Base-by-base conservation (phyloP, 768 basidiomycete species). In the Boletales sp. region DNA sequence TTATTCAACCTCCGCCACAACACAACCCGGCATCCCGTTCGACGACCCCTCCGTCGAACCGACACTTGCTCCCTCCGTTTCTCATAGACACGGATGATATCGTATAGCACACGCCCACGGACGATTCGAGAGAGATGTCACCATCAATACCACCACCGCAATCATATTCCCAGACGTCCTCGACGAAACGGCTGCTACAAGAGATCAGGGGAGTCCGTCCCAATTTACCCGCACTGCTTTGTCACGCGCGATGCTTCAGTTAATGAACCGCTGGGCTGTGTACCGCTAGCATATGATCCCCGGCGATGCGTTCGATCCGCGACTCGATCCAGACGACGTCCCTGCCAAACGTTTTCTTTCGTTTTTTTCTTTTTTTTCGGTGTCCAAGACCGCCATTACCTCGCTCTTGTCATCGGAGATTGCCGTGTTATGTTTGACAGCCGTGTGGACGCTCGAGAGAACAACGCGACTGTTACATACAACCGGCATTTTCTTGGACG, bases 1-100 rank as follows among this genome's bases (percentile, higher is more conserved):
- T 50, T 50, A 50, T 50, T 50, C 51, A 66, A 66, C 64, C 67
- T 66, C 65, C 65, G 65, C 63, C 53, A 52, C 30, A 14, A 47
- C 43, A n/a, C n/a, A n/a, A n/a, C n/a, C n/a, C 27, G 45, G 27
- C 45, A 47, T 42, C 45, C 30, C 42, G 48, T 45, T 42, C 42
- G 45, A 14, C 40, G 27, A 32, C 47, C 38, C 31, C 24, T 9
- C 34, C 29, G 34, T 34, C 34, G 4, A 21, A 21, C 21, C 4
- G 4, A 4, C 21, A 21, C 21, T 21, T 4, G 21, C 21, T 21
- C 2, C 21, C 21, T 21, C 21, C 21, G 21, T 21, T 4, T 21
- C 21, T 21, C 21, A 21, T 21, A 2, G 2, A 21, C 21, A 21
- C 4, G 4, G 21, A 21, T 21, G 4, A 21, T 21, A 21, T 21